Evolutionary conservation across 129 eudicot species (phyloP).

Genomic region (Artemisia argyi): DNA sequence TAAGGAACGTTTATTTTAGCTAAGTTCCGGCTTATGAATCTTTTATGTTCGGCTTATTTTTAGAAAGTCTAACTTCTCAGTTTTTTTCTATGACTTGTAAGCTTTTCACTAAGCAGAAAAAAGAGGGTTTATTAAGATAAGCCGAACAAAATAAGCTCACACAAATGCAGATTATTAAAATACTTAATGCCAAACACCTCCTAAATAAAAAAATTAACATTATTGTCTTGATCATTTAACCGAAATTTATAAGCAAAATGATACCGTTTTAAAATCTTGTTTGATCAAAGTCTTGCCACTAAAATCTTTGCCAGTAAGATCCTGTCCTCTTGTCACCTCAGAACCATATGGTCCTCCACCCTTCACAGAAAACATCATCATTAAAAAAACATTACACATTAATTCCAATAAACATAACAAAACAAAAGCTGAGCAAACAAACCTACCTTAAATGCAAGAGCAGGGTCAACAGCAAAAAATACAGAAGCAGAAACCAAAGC

Average conservation of each 20-base stretch:
- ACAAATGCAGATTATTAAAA: too few relatives aligned
- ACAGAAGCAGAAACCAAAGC: constrained; percentile 83
- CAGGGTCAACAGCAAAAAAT: constrained; percentile 82
- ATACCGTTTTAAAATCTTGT: constrained; percentile 96
- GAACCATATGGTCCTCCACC: constrained; percentile 98
- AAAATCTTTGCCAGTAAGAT: constrained; percentile 87
- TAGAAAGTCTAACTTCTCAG: too few relatives aligned
- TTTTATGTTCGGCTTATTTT: too few relatives aligned
- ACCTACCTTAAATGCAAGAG: constrained; percentile 86
- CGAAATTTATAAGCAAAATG: neutral
- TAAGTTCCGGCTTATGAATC: too few relatives aligned
- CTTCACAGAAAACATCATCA: constrained; percentile 36
- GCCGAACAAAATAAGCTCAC: too few relatives aligned
- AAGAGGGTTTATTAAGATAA: too few relatives aligned
- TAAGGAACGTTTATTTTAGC: too few relatives aligned
- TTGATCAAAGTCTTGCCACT: constrained; percentile 88
- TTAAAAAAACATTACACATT: constrained; percentile 9
- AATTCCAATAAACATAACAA: neutral
- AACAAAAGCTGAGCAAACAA: neutral
- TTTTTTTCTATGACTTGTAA: too few relatives aligned
- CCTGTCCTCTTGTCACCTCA: constrained; percentile 95
- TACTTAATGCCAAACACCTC: too few relatives aligned
- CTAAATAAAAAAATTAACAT: neutral
- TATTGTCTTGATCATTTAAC: neutral
- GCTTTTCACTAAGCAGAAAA: too few relatives aligned